Percentiles rank a stretch among this genome's conserved stretches.
Evolutionary conservation across 2,329 filamentous ascomycete species (phyloP).

Genomic region (Drechslera avenae): DNA sequence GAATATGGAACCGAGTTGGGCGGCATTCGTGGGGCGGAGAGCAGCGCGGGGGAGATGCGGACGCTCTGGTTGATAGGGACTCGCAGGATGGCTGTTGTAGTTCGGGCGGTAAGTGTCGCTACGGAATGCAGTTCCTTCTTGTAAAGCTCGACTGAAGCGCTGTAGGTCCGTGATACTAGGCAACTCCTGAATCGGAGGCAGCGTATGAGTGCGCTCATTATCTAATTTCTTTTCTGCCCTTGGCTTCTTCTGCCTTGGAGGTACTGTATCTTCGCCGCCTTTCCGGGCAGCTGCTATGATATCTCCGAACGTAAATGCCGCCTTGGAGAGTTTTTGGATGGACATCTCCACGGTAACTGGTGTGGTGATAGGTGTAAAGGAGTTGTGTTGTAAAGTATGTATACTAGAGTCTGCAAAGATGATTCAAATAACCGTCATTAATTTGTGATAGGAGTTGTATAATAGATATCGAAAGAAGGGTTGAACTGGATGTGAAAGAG

Average conservation of each 20-base stretch:
- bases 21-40: background rate
- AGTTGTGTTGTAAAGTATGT: too few species aligned
- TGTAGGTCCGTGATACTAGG: background rate
- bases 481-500: too few species aligned
- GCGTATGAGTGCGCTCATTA: background rate
- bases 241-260: background rate
- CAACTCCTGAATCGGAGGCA: background rate
- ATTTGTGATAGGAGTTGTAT: too few species aligned
- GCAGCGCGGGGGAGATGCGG: background rate
- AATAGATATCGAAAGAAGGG: too few species aligned
- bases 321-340: too few species aligned
- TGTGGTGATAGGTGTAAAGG: too few species aligned
- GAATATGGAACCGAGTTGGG: background rate
- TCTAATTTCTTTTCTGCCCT: background rate
- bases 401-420: too few species aligned
- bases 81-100: constrained; percentile 9
- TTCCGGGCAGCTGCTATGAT: background rate
- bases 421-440: too few species aligned
- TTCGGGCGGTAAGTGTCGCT: constrained; percentile 10
- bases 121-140: constrained; percentile 1
- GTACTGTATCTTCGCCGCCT: background rate
- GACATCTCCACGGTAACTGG: too few species aligned
- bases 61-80: background rate
- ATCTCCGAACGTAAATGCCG: background rate
- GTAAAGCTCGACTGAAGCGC: background rate